Conservation (phyloP, 768 basidiomycete genomes). For the button mushroom (Agaricus bisporus) region DNA sequence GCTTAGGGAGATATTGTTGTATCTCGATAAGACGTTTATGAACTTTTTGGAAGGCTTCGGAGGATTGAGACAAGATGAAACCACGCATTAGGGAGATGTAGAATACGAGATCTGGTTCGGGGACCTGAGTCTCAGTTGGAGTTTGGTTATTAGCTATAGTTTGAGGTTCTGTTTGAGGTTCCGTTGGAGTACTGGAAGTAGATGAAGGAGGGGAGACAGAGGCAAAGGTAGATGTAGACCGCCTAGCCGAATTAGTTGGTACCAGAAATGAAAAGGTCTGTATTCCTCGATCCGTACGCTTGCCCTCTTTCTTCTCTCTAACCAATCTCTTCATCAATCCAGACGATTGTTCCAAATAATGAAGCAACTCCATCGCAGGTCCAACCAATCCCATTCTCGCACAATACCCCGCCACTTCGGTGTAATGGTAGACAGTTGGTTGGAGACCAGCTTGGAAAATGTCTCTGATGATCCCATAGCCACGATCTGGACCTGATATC, state of each 20-base stretch:
- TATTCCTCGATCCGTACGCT: neutral
- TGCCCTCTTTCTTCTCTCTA: neutral
- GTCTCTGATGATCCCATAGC: constrained; percentile 39
- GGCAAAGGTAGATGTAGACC: neutral
- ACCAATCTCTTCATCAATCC: neutral
- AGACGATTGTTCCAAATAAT: constrained; percentile 27
- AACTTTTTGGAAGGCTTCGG: constrained; percentile 26
- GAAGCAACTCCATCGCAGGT: constrained; percentile 35
- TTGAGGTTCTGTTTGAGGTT: neutral
- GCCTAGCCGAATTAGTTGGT: no score
- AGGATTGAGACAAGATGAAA: constrained; percentile 24
- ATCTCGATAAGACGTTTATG: constrained; percentile 16
- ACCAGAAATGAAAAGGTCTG: no score
- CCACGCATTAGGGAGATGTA: constrained; percentile 33
- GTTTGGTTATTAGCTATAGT: no score
- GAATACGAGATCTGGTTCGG: constrained; percentile 23
- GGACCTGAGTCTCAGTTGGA: neutral
- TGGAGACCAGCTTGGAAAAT: constrained; percentile 41
- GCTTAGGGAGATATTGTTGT: constrained; percentile 19
- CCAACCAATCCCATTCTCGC: constrained; percentile 30
- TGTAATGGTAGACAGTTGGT: constrained; percentile 43
- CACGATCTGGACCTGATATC: constrained; percentile 23
- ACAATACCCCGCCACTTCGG: constrained; percentile 42
- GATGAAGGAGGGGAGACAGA: neutral
- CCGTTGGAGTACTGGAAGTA: constrained; percentile 4